A percentile compares a stretch with the other conserved stretches of the same genome.
These are phyloP conservation scores for Neurospora hispaniola DNA, from an alignment of 495 filamentous ascomycete species.

Conservation along the genomic window DNA sequence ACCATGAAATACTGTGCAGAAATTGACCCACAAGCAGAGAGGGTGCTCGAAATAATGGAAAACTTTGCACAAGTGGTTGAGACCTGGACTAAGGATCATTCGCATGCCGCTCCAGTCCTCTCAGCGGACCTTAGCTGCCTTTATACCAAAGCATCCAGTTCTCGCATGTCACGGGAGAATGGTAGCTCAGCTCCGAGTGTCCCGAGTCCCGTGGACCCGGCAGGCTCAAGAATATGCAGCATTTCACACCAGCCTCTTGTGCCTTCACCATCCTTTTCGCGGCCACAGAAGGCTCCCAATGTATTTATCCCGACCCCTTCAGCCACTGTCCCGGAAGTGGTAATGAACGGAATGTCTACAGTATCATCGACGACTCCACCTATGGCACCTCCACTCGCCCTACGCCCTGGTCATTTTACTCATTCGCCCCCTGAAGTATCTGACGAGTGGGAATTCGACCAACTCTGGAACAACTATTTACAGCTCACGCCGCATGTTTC, in stretches of 20 bases:
- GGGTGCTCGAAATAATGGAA: slow-evolving; percentile 53
- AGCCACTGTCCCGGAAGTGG: slow-evolving; percentile 1
- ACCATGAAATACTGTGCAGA: slow-evolving; percentile 53
- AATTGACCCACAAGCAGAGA: slow-evolving; percentile 52
- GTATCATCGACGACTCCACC: not conserved
- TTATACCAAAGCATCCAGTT: slow-evolving; percentile 9
- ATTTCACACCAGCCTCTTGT: slow-evolving; percentile 10
- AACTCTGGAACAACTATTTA: slow-evolving; percentile 41
- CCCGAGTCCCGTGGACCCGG: not conserved
- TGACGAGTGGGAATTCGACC: slow-evolving; percentile 45
- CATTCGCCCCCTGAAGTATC: slow-evolving; percentile 21
- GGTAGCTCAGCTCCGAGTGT: slow-evolving; percentile 1
- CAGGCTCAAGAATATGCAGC: not conserved
- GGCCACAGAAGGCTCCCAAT: slow-evolving; percentile 9
- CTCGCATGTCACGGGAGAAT: slow-evolving; percentile 4
- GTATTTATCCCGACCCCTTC: slow-evolving; percentile 8
- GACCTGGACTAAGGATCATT: slow-evolving; percentile 30
- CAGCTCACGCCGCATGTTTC: slow-evolving; percentile 14
- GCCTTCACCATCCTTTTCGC: slow-evolving; percentile 9
- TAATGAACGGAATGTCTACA: slow-evolving; percentile 15
- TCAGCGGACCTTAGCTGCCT: slow-evolving; percentile 26
- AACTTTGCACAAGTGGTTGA: slow-evolving; percentile 47
- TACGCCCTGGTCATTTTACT: slow-evolving; percentile 10
- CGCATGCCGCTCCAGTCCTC: slow-evolving; percentile 28
- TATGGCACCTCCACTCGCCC: not conserved